phyloP scores from a whole-genome alignment of 2,329 filamentous ascomycete genomes.

The Aspergillus fumigatus region DNA sequence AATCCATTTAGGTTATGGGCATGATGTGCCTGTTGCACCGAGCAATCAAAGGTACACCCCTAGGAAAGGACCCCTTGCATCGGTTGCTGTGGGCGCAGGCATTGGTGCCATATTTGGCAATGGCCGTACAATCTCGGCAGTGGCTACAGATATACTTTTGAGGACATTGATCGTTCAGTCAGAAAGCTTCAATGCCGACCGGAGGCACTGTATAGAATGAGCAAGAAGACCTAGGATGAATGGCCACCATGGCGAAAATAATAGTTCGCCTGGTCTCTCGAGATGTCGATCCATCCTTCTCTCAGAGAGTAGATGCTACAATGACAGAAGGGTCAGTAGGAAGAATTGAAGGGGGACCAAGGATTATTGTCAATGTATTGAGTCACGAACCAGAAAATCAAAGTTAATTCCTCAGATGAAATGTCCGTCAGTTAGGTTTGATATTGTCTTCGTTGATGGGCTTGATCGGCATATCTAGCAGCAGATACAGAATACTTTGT shows the following conservation, averaged over 20 bases:
- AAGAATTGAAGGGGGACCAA: slow-evolving; percentile 12
- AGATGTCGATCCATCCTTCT: background rate
- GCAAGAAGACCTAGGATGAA: background rate
- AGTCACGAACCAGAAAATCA: background rate
- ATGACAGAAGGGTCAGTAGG: background rate
- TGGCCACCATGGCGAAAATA: background rate
- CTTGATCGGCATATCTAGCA: too few species aligned
- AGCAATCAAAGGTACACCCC: slow-evolving; percentile 24
- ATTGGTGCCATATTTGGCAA: slow-evolving; percentile 19
- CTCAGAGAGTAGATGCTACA: background rate
- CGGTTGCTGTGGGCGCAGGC: slow-evolving; percentile 15
- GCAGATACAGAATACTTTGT: too few species aligned
- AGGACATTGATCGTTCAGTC: slow-evolving; percentile 9
- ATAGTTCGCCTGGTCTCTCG: background rate
- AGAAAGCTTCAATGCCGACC: slow-evolving; percentile 9
- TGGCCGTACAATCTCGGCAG: slow-evolving; percentile 14
- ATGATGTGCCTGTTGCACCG: slow-evolving; percentile 16
- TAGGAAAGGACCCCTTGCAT: slow-evolving; percentile 27
- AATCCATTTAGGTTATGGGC: slow-evolving; percentile 6
- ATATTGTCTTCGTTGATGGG: too few species aligned
- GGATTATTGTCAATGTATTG: background rate
- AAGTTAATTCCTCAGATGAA: background rate
- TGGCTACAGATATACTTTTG: slow-evolving; percentile 14
- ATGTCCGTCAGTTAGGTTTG: background rate
- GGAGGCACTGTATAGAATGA: background rate